Conservation (phyloP, 2,329 filamentous ascomycete species). For the Alternaria arborescens region DNA sequence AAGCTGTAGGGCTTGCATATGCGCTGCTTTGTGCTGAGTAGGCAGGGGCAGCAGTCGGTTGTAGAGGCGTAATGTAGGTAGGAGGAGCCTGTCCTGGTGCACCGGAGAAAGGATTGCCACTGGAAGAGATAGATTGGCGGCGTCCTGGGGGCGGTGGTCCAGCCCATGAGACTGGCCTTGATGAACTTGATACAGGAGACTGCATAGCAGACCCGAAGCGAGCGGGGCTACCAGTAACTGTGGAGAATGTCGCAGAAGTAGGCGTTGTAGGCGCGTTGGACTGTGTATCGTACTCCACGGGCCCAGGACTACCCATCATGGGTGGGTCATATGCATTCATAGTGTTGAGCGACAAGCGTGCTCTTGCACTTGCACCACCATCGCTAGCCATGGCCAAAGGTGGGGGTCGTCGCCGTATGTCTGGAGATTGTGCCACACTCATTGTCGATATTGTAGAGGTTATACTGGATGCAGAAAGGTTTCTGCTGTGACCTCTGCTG, state of each 20-base stretch:
- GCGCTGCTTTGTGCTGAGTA: conserved; percentile 68
- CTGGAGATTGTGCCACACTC: conserved; percentile 58
- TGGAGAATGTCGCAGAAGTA: conserved; percentile 83
- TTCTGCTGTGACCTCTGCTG: conserved; percentile 79
- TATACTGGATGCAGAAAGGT: conserved; percentile 89
- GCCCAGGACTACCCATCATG: conserved; percentile 67
- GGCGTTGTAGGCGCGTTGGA: conserved; percentile 83
- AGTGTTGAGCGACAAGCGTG: conserved; percentile 63
- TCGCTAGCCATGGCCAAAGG: conserved; percentile 85
- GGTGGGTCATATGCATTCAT: conserved; percentile 72
- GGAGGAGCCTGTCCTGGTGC: conserved; percentile 68
- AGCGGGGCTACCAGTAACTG: conserved; percentile 74
- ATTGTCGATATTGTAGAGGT: conserved; percentile 76
- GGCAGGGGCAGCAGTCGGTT: conserved; percentile 61
- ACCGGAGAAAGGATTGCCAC: conserved; percentile 75
- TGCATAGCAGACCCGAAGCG: conserved; percentile 72
- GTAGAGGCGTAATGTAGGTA: conserved; percentile 64
- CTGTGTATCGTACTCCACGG: conserved; percentile 68
- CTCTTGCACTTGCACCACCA: conserved; percentile 63
- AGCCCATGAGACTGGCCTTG: conserved; percentile 77
- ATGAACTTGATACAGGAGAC: conserved; percentile 76
- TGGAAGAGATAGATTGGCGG: conserved; percentile 82
- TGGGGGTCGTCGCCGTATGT: conserved; percentile 74
- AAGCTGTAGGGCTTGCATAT: conserved; percentile 72
- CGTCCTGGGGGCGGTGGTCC: conserved; percentile 73